A percentile compares a stretch with the other conserved stretches of the same genome.
Conservation (phyloP, 2,329 filamentous ascomycete species). For the Neoscytalidium dimidiatum region DNA sequence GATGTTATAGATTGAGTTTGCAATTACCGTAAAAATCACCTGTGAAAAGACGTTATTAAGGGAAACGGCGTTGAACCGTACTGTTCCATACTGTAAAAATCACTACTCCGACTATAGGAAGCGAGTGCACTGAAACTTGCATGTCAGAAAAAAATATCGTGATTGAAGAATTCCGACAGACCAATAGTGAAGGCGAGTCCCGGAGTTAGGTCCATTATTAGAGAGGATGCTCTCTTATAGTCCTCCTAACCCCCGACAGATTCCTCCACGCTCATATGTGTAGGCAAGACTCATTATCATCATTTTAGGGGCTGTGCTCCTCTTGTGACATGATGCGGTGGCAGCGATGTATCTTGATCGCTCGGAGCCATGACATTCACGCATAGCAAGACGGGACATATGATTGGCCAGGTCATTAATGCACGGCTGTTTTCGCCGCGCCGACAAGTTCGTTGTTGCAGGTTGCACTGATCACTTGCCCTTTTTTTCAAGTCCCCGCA, state of each 20-base stretch:
- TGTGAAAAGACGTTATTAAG: background rate
- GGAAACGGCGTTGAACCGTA: background rate
- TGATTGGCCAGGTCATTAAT: background rate
- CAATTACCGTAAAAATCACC: background rate
- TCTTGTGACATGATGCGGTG: background rate
- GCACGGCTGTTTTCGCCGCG: background rate
- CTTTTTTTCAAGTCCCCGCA: background rate
- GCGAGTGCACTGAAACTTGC: background rate
- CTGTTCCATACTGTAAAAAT: background rate
- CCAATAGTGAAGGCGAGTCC: background rate
- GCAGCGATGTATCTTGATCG: background rate
- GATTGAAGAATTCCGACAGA: background rate
- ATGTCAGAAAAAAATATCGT: background rate
- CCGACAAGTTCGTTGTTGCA: background rate
- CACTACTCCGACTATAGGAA: background rate
- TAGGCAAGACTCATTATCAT: background rate
- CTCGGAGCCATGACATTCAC: background rate
- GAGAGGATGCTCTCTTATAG: background rate
- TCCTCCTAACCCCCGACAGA: background rate
- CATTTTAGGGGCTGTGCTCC: background rate
- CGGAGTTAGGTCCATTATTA: background rate
- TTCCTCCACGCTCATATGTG: background rate
- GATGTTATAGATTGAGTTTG: constrained; percentile 9
- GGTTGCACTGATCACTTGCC: background rate
- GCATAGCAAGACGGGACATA: background rate